Evolutionary conservation across 164 flowering plant genomes (phyloP), one percentile per base, ranked within the genome.

Genomic region (Tetrastigma voinierianum): DNA sequence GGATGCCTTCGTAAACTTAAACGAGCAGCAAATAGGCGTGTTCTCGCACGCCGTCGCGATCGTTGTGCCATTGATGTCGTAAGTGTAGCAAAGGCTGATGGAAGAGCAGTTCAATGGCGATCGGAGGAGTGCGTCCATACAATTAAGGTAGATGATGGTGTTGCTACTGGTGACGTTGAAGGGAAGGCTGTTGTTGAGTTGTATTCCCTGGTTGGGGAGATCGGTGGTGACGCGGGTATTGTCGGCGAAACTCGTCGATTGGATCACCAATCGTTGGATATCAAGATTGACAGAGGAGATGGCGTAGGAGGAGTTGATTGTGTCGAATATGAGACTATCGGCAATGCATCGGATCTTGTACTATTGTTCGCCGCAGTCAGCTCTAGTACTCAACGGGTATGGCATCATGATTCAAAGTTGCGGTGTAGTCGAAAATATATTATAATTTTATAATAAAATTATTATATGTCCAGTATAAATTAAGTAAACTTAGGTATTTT

Each of bases 161-260:
- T 85, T 87, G 25, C 74, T 56, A 65, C 78, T 67, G 67, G 85
- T 82, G 76, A 87, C 58, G 82, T 82, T 87, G 81, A 87, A 87
- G 25, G 91, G 91, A 24, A 80, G 69, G 57, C 59, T 17, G 32
- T 53, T 19, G 76, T 83, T 74, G 59, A 87, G 85, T 65, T 66
- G 84, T 64, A 87, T 52, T 17, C 91, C 91, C 53, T 73, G 60
- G 78, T 67, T 16, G 53, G 65, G 7, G 19, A 77, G 46, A 69
- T 86, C 90, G 10, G 75, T 6, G 1, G 87, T 64, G 66, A 82
- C 46, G 80, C 90, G 84, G 58, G 81, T 62, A 78, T 76, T 76
- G 58, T 68, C 65, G 24, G 62, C 11, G 70, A 86, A 77, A 18
- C 62, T 23, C 1, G 87, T 60, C 4, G 90, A 84, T 1, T 53